phyloP scores from a whole-genome alignment of 139 green algal species.

The Chlorella sorokiniana region DNA sequence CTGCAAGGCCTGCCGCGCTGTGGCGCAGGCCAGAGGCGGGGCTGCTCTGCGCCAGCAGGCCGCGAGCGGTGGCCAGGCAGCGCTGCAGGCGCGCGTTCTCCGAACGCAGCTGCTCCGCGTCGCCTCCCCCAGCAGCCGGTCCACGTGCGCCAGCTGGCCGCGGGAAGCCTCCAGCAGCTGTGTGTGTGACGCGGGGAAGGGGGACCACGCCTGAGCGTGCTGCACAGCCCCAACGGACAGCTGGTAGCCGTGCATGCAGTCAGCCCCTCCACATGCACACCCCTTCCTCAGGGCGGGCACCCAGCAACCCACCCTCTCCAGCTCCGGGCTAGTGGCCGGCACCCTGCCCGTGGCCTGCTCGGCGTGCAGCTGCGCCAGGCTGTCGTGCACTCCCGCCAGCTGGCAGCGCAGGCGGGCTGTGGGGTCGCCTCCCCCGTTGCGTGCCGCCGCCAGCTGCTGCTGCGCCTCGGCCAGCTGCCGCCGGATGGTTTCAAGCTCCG shows the following conservation, averaged over 20 bases:
- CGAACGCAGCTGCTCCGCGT: background rate
- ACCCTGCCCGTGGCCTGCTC: constrained; percentile 12
- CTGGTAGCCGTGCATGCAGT: background rate
- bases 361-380: constrained; percentile 25
- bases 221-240: background rate
- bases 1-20: background rate
- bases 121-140: constrained; percentile 1
- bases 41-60: constrained; percentile 19
- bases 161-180: constrained; percentile 21
- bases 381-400: constrained; percentile 21
- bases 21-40: background rate
- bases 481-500: constrained; percentile 6
- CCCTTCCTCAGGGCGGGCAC: no score
- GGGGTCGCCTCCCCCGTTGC: background rate
- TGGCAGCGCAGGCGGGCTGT: constrained; percentile 8
- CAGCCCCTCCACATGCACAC: background rate
- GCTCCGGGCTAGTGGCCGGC: constrained; percentile 6
- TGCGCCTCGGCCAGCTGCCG: constrained; percentile 18
- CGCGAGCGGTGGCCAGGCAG: constrained; percentile 2
- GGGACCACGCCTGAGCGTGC: background rate
- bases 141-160: constrained; percentile 3
- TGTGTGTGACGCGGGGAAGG: background rate
- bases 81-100: constrained; percentile 11
- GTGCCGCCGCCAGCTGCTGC: background rate
- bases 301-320: constrained; percentile 11